Conservation (phyloP, 805 yeast genomes). For the Geotrichum ghanense region DNA sequence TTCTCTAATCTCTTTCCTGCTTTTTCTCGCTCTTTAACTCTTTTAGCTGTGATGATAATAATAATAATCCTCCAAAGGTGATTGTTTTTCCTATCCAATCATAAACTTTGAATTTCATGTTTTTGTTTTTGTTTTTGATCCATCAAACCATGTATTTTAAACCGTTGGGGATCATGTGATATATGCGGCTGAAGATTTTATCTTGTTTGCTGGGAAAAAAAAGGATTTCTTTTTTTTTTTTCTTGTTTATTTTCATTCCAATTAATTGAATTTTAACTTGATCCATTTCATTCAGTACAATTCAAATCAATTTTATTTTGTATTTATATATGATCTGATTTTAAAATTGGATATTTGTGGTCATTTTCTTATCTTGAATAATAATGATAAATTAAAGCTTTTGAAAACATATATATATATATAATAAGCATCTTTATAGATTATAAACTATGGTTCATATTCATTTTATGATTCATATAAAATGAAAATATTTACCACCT, state of each 20-base stretch:
- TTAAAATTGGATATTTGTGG: background rate
- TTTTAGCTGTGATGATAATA: background rate
- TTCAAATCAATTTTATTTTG: background rate
- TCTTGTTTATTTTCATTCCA: too few species aligned
- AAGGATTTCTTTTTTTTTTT: too few species aligned
- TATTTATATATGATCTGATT: too few species aligned
- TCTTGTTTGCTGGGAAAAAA: background rate
- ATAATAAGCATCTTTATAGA: too few species aligned
- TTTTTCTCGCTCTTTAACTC: background rate
- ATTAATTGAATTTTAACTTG: too few species aligned
- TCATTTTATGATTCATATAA: too few species aligned
- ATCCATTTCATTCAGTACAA: background rate
- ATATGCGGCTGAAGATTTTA: background rate
- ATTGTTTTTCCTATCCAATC: background rate
- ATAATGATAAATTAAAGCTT: too few species aligned
- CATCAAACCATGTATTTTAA: background rate
- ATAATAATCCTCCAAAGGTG: background rate
- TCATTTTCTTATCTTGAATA: background rate
- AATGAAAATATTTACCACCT: too few species aligned
- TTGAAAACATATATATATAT: too few species aligned
- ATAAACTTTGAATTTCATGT: background rate
- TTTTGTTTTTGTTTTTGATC: background rate
- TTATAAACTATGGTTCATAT: too few species aligned
- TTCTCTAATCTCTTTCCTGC: background rate
- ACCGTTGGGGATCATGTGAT: slow-evolving; percentile 2